Evolutionary conservation across 2,329 filamentous ascomycete genomes (phyloP), one percentile per base, ranked within the genome.

Genomic region (Leptoxyphium fumago): DNA sequence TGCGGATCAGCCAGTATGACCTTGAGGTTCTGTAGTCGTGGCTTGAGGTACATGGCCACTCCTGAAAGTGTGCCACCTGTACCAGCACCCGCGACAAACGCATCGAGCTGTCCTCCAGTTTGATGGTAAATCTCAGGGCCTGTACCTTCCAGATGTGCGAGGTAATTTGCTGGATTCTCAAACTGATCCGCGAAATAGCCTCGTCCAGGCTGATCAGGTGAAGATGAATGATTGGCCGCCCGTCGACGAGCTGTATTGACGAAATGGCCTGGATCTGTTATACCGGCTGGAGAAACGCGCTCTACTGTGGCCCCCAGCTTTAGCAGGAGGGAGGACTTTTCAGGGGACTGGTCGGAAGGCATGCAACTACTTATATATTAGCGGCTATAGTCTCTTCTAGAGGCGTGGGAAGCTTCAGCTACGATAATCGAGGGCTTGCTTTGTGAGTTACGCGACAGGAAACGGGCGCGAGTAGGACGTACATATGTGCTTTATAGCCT

Each of bases 171-270:
- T 42, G 77, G 70, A 21, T 83, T 89, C 66, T 98, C 91, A 59
- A 98, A 98, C 60, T 98, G 91, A 62, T 98, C 84, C 1, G 89
- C 87, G 60, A 96, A 98, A 65, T 94, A 88, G 17, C 91, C 91
- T 42, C 76, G 72, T 50, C 86, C 89, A 30, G 69, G 72, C 53
- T 77, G 75, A 10, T 62, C 56, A 1, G 67, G 59, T 8, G 70
- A 67, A 0, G 62, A 65, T 1, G 81, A 84, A 60, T 96, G 88
- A 52, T 86, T 79, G 42, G 64, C 63, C 0, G 91, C 89, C 42
- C 86, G 77, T 17, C 74, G 72, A 21, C 85, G 76, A 7, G 91
- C 91, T 4, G 87, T 75, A 67, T 98, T 96, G 59, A 98, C 91
- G 60, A 93, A 98, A 64, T 98, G 93, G 43, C 80, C 77, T 13